Base-by-base conservation (phyloP, 805 yeast genomes). In the Yarrowia yakushimensis region DNA sequence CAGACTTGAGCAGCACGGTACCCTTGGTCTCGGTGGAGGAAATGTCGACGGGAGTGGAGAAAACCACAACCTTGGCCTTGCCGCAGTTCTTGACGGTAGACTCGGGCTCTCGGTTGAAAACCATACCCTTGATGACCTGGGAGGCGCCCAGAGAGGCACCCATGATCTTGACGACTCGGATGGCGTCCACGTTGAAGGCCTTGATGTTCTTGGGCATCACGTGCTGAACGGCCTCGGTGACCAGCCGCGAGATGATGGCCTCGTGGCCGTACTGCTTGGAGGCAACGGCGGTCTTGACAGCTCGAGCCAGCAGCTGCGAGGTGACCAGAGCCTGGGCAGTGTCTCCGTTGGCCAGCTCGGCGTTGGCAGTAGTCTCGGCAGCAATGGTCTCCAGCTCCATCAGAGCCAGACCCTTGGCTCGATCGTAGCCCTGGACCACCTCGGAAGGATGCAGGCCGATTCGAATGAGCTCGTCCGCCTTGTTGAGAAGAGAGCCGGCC, bases 11-110 rank as follows among this genome's bases (percentile, higher is more conserved):
- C 70, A 94, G 79, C 54, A 94, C 99, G 15, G 99, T 94, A 57
- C 99, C 98, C 77, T 93, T 93, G 22, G 98, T 93, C 78, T 94
- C 99, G n/a, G 99, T 92, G 65, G 91, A 87, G 13, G 97, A 87
- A 65, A 90, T 90, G 76, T 94, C 99, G 62, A 94, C 84, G 27
- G 98, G 97, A 74, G 96, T 87, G 9, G 97, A 90, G 78, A 81
- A 94, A 2, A 91, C 92, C 10, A 89, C 99, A 48, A 94, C 98
- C 73, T 90, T 91, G 17, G 96, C 84, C 68, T 81, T 84, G 48
- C 74, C 70, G 63, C 87, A 77, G 65, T 85, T 81, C 72, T 90
- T 90, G 55, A 92, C 76, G 67, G 84, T 85, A 15, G 97, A 96
- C 74, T 93, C 98, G n/a, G 98, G 97, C 74, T 91, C 96, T 70